Evolutionary conservation across 2,329 filamentous ascomycete genomes (phyloP).

Genomic region (Grosmannia huntii): DNA sequence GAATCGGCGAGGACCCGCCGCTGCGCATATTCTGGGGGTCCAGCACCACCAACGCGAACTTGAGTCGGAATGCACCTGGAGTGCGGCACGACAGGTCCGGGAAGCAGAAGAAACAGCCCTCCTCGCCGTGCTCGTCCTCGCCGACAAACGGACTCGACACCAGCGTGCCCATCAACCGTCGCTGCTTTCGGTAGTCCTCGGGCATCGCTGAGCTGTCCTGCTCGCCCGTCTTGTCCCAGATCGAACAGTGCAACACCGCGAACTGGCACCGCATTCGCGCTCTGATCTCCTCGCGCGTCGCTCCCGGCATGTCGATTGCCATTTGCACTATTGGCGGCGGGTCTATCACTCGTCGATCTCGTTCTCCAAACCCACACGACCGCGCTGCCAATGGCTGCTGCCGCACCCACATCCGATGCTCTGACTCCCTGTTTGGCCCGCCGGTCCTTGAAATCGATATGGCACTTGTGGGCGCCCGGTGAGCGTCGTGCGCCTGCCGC

Average conservation of each 20-base stretch:
- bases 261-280: conserved; percentile 45
- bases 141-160: conserved; percentile 68
- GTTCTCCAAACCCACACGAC: conserved; percentile 72
- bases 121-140: conserved; percentile 56
- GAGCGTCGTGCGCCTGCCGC: not conserved
- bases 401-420: conserved; percentile 45
- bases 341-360: conserved; percentile 70
- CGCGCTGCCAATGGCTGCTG: conserved; percentile 69
- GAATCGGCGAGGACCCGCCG: conserved; percentile 37
- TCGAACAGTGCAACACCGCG: conserved; percentile 63
- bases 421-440: not conserved
- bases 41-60: conserved; percentile 61
- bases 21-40: conserved; percentile 46
- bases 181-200: conserved; percentile 57
- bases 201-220: conserved; percentile 60
- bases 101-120: conserved; percentile 79
- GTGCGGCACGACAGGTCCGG: conserved; percentile 71
- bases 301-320: conserved; percentile 43
- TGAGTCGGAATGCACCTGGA: conserved; percentile 61
- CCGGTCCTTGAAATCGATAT: not conserved
- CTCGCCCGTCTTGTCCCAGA: conserved; percentile 56
- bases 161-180: conserved; percentile 66
- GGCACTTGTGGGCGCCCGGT: not conserved
- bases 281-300: conserved; percentile 42
- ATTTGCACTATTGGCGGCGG: conserved; percentile 74